phyloP scores from a whole-genome alignment of 1,284 basidiomycete genomes.

The Cutaneotrichosporon sp. region DNA sequence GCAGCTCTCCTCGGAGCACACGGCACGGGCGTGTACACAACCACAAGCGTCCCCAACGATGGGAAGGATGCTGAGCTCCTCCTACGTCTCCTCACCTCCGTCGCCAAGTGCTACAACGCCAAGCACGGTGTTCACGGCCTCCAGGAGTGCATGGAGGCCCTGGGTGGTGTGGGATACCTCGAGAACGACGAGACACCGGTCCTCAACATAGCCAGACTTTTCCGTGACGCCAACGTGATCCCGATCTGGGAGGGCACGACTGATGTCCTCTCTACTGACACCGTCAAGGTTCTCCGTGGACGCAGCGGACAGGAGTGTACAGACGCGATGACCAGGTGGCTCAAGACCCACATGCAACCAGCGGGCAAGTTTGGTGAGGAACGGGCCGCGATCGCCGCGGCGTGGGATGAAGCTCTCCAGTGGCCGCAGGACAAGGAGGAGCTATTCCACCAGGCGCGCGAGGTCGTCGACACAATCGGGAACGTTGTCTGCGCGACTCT shows the following conservation, averaged over 20 bases:
- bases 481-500: slow-evolving; percentile 12
- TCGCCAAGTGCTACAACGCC: slow-evolving; percentile 66
- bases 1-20: slow-evolving; percentile 59
- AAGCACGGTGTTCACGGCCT: slow-evolving; percentile 61
- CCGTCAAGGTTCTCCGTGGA: slow-evolving; percentile 17
- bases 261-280: slow-evolving; percentile 18
- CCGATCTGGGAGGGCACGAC: slow-evolving; percentile 75
- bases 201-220: slow-evolving; percentile 36
- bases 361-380: background rate
- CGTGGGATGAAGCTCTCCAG: background rate
- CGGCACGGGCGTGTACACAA: slow-evolving; percentile 52
- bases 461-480: slow-evolving; percentile 5
- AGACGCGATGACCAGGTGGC: slow-evolving; percentile 7
- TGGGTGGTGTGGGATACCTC: slow-evolving; percentile 79
- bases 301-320: background rate
- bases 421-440: slow-evolving; percentile 12
- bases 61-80: slow-evolving; percentile 53
- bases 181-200: slow-evolving; percentile 63
- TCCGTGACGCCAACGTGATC: slow-evolving; percentile 66
- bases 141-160: slow-evolving; percentile 66
- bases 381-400: background rate
- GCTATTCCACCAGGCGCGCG: slow-evolving; percentile 8
- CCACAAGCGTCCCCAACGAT: slow-evolving; percentile 2
- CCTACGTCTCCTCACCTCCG: slow-evolving; percentile 64
- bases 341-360: background rate